Evolutionary conservation across 1,139 yeast genomes (phyloP).

Genomic region (Candida albicans): DNA sequence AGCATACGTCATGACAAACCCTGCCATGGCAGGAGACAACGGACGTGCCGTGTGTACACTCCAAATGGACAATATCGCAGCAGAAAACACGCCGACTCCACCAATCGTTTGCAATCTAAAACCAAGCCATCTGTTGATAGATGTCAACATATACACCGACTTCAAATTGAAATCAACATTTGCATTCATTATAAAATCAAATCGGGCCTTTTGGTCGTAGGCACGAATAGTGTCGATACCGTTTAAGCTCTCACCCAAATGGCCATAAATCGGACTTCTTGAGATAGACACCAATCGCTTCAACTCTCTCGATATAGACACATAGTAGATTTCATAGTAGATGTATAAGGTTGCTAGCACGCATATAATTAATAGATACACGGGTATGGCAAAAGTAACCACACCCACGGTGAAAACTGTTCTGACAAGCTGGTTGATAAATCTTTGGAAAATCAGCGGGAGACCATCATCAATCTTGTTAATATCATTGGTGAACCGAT

Average conservation of each 20-base stretch:
- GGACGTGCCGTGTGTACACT: slow-evolving; percentile 21
- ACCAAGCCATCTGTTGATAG: slow-evolving; percentile 34
- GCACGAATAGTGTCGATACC: slow-evolving; percentile 66
- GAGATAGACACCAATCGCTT: slow-evolving; percentile 30
- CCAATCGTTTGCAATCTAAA: slow-evolving; percentile 33
- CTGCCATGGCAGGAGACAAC: slow-evolving; percentile 31
- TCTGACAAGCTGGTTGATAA: slow-evolving; percentile 42
- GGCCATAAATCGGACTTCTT: slow-evolving; percentile 62
- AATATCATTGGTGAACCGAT: slow-evolving; percentile 34
- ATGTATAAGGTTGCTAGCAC: slow-evolving; percentile 27
- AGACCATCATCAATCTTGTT: slow-evolving; percentile 26
- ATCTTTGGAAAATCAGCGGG: slow-evolving; percentile 26
- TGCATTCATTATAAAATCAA: slow-evolving; percentile 52
- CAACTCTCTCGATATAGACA: slow-evolving; percentile 35
- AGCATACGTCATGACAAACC: slow-evolving; percentile 37
- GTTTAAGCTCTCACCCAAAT: slow-evolving; percentile 58
- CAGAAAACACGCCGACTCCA: slow-evolving; percentile 26
- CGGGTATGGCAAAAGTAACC: slow-evolving; percentile 33
- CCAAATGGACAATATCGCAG: slow-evolving; percentile 25
- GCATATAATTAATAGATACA: slow-evolving; percentile 22
- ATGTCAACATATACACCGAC: slow-evolving; percentile 53
- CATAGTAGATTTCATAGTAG: slow-evolving; percentile 27
- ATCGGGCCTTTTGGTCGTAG: slow-evolving; percentile 52
- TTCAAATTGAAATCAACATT: slow-evolving; percentile 65
- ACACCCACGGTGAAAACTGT: slow-evolving; percentile 51